Conservation (phyloP, 2,329 filamentous ascomycete genomes). For the Botrytis deweyae region DNA sequence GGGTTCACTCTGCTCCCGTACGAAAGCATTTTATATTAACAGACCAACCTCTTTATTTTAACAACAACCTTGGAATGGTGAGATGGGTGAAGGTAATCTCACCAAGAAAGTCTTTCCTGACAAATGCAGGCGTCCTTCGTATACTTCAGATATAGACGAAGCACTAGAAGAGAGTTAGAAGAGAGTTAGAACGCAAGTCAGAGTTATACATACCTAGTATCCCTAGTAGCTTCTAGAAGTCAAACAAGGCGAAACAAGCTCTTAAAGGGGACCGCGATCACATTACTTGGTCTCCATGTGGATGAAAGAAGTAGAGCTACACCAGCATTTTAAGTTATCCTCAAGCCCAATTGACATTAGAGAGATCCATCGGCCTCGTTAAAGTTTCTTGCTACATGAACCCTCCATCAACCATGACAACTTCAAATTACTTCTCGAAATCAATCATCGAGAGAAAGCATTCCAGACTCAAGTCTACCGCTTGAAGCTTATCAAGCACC, state of each 20-base stretch:
- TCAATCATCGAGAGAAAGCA: background rate
- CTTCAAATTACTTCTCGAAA: background rate
- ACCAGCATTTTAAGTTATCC: background rate
- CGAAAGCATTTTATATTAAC: constrained; percentile 17
- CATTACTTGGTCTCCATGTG: background rate
- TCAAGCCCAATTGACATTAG: background rate
- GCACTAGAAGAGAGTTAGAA: background rate
- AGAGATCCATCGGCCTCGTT: background rate
- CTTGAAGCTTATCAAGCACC: background rate
- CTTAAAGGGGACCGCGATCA: background rate
- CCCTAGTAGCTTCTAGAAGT: background rate
- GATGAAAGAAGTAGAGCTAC: background rate
- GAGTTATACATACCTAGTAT: background rate
- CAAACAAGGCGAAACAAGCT: background rate
- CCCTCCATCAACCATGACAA: background rate
- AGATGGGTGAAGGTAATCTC: background rate
- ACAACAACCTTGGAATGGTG: background rate
- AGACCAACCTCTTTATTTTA: constrained; percentile 21
- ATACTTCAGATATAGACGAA: background rate
- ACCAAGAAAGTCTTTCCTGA: background rate
- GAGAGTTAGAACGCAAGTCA: background rate
- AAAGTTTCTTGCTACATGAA: background rate
- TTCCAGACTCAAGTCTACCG: background rate
- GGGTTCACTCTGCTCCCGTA: background rate
- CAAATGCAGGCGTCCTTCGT: background rate